Conservation (phyloP, 768 basidiomycete species). For the Crucibulum laeve region DNA sequence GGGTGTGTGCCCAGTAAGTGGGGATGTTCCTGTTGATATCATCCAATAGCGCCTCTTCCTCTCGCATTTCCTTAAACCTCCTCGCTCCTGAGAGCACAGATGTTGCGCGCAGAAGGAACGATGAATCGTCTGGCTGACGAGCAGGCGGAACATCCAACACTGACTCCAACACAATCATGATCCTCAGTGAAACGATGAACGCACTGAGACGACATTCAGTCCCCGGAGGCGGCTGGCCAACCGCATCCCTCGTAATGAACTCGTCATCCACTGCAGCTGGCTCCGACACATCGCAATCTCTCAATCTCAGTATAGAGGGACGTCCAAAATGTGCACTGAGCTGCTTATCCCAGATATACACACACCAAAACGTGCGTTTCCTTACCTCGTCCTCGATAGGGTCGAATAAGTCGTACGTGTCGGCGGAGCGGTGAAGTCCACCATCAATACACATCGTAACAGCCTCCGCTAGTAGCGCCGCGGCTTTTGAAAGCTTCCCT, state of each 20-base stretch:
- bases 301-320: conserved; percentile 79
- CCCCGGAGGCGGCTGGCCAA: conserved; percentile 63
- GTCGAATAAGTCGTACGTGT: conserved; percentile 84
- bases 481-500: conserved; percentile 84
- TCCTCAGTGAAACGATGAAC: conserved; percentile 71
- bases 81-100: conserved; percentile 60
- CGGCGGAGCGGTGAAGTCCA: conserved; percentile 83
- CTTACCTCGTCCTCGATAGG: conserved; percentile 87
- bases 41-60: conserved; percentile 79
- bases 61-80: conserved; percentile 61
- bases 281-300: conserved; percentile 91
- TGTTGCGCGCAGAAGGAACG: conserved; percentile 76
- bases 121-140: conserved; percentile 53
- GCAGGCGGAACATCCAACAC: conserved; percentile 80
- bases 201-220: conserved; percentile 76
- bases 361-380: conserved; percentile 95
- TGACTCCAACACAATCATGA: conserved; percentile 86
- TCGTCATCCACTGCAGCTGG: conserved; percentile 87
- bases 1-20: conserved; percentile 72
- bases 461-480: conserved; percentile 81
- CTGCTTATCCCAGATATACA: conserved; percentile 96
- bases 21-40: conserved; percentile 74
- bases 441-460: conserved; percentile 86
- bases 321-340: conserved; percentile 85
- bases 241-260: conserved; percentile 71